Evolutionary conservation across 2,329 filamentous ascomycete species (phyloP).

Genomic region (Xylariaceae sp.): DNA sequence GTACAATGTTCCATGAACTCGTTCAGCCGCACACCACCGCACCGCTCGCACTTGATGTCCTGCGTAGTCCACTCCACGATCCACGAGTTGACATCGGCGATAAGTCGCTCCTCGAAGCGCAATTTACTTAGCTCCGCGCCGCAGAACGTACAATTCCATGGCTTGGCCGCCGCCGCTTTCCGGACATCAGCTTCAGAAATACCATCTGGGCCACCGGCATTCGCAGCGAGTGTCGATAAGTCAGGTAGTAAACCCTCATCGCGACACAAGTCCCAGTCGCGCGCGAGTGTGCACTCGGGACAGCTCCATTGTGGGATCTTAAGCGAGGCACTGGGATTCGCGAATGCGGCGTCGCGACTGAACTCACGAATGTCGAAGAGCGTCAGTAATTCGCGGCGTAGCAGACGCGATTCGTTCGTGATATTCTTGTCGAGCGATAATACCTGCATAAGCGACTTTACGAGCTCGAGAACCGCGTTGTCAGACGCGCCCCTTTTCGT

Average conservation of each 20-base stretch:
- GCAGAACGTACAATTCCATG: conserved; percentile 76
- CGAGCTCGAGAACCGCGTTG: conserved; percentile 82
- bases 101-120: conserved; percentile 74
- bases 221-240: conserved; percentile 19
- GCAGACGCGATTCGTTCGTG: conserved; percentile 75
- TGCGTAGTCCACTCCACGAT: conserved; percentile 80
- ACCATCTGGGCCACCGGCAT: background rate
- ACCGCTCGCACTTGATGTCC: conserved; percentile 74
- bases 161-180: conserved; percentile 35
- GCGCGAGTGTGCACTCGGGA: conserved; percentile 80
- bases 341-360: conserved; percentile 77
- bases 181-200: conserved; percentile 17
- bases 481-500: conserved; percentile 32
- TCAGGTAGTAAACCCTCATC: conserved; percentile 74
- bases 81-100: conserved; percentile 69
- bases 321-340: conserved; percentile 75
- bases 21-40: conserved; percentile 71
- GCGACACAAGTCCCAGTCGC: conserved; percentile 87
- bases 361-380: conserved; percentile 96
- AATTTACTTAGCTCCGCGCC: conserved; percentile 70
- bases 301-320: conserved; percentile 74
- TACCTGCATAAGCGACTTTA: conserved; percentile 90
- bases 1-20: conserved; percentile 97
- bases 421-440: conserved; percentile 87
- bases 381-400: conserved; percentile 82